phyloP scores from a whole-genome alignment of 306 rosid species.

The Malus orientalis region DNA sequence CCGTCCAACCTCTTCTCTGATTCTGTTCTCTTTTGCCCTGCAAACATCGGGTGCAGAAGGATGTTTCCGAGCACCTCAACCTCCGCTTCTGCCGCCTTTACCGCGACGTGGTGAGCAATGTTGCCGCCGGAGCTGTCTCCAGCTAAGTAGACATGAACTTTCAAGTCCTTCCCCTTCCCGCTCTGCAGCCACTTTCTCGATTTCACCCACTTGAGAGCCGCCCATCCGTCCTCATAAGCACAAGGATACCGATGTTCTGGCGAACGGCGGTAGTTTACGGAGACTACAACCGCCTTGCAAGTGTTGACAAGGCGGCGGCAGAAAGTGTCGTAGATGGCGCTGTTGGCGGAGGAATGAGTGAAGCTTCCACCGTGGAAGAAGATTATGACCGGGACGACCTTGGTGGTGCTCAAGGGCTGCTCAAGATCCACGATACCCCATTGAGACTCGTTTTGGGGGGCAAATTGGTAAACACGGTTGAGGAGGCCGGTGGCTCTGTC shows the following conservation, averaged over 20 bases:
- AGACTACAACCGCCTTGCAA: constrained; percentile 72
- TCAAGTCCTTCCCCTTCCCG: constrained; percentile 68
- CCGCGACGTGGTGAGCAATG: constrained; percentile 75
- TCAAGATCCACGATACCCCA: constrained; percentile 50
- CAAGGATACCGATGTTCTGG: constrained; percentile 73
- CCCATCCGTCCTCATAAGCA: constrained; percentile 86
- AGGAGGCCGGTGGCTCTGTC: constrained; percentile 61
- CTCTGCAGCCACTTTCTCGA: constrained; percentile 77
- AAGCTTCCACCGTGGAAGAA: constrained; percentile 95
- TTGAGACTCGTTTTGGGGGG: constrained; percentile 36
- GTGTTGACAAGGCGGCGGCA: constrained; percentile 67
- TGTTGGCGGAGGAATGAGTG: constrained; percentile 85
- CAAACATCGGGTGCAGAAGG: constrained; percentile 87
- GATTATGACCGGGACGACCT: constrained; percentile 64
- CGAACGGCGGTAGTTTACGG: constrained; percentile 76
- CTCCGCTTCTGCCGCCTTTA: constrained; percentile 51
- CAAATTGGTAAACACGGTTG: constrained; percentile 53
- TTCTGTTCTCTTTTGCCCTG: constrained; percentile 53
- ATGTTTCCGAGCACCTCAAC: constrained; percentile 75
- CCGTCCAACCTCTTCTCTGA: constrained; percentile 68
- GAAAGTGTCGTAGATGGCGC: constrained; percentile 79
- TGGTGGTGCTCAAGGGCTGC: constrained; percentile 53
- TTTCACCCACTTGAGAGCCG: constrained; percentile 71
- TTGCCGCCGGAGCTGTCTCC: constrained; percentile 93
- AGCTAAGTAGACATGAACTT: constrained; percentile 65